Evolutionary conservation across 257 asterid species (phyloP), one percentile per base, ranked within the genome.

Genomic region (Solanum chmielewskii): DNA sequence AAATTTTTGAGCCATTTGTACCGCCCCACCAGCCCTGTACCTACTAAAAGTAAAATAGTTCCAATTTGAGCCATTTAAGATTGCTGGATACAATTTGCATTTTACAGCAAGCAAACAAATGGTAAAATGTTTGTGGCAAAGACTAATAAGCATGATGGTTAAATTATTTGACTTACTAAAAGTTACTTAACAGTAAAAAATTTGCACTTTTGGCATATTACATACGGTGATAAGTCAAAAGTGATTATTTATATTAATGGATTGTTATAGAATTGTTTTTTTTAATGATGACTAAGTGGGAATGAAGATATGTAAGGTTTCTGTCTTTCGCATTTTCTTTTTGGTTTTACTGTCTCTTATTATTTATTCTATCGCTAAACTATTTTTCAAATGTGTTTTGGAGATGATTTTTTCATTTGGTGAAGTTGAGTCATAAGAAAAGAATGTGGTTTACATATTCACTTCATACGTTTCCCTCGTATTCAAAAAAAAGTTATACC

Each of bases 291-390:
- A 88, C 92, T 83, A 68, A 91, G 91, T 88, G 88, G 84, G 90
- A 87, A 90, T 89, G 93, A 91, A 91, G 92, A 92, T 93, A 89
- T 93, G 96, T 94, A 90, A 92, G 90, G 91, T 80, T 87, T 91
- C 95, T 42, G 89, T 83, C 91, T 89, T 87, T 85, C 64, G 85
- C 89, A 89, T 84, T 91, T 85, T 87, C 83, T 87, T 90, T 25
- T 49, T 45, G 84, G 27, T 88, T 85, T 92, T 92, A 84, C 90
- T 76, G 86, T 80, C 86, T 87, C 86, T 25, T 83, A 73, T 88
- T 87, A 86, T 75, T 90, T 90, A 90, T 85, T 86, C 87, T 86
- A 49, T 89, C 64, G 20, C 25, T 56, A 7, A 20, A 56, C 8
- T 20, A n/a, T 39, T 39, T 73, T 7, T 80, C 15, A 3, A 44